Percentiles rank a stretch among this genome's conserved stretches.
phyloP scores from a whole-genome alignment of 768 basidiomycete species.

The Tricholoma terreum region DNA sequence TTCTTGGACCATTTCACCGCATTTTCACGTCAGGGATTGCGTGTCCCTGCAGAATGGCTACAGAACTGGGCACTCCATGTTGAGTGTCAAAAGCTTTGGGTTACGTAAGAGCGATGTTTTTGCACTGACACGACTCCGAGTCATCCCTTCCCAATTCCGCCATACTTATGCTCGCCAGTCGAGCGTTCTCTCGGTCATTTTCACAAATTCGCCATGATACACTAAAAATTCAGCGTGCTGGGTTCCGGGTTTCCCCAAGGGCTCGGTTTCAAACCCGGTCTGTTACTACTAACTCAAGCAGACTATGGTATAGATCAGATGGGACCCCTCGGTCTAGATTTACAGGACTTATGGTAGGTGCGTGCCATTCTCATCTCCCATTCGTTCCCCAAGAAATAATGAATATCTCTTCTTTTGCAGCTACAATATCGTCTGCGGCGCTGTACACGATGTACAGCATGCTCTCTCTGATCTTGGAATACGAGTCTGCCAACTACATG shows the following conservation, averaged over 20 bases:
- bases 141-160: conserved; percentile 1
- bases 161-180: conserved; percentile 29
- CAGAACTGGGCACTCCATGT: background rate
- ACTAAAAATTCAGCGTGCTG: conserved; percentile 11
- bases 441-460: conserved; percentile 13
- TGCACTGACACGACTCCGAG: background rate
- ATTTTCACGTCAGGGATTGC: background rate
- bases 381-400: background rate
- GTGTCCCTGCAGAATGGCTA: background rate
- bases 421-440: conserved; percentile 5
- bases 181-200: conserved; percentile 25
- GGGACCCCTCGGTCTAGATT: conserved; percentile 34
- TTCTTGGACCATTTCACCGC: background rate
- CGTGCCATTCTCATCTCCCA: conserved; percentile 5
- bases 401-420: background rate
- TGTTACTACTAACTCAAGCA: conserved; percentile 22
- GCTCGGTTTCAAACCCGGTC: conserved; percentile 16
- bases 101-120: background rate
- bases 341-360: conserved; percentile 32
- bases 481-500: conserved; percentile 24
- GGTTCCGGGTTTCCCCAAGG: conserved; percentile 9
- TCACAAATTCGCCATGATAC: conserved; percentile 15
- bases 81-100: background rate
- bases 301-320: conserved; percentile 32
- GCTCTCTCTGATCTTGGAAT: conserved; percentile 25